Evolutionary conservation across 257 asterid genomes (phyloP).

Genomic region (Galeopsis tetrahit): DNA sequence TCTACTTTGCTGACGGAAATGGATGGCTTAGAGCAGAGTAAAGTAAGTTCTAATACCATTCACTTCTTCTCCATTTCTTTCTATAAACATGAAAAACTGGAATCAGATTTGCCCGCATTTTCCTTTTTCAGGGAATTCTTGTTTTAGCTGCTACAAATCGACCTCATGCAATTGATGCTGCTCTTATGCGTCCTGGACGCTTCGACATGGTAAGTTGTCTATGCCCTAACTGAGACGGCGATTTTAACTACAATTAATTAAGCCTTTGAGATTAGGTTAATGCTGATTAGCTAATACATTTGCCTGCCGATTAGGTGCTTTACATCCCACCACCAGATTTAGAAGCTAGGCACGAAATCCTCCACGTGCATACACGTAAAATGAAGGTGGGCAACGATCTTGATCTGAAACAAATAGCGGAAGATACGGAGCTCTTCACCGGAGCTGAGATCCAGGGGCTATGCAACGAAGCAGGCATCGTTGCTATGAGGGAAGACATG

Average conservation of each 20-base stretch:
- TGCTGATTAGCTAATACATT: background rate
- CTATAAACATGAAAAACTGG: constrained; percentile 7
- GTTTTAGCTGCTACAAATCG: constrained; percentile 98
- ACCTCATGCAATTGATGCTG: constrained; percentile 87
- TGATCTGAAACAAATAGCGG: constrained; percentile 69
- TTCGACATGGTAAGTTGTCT: constrained; percentile 72
- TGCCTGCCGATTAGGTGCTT: constrained; percentile 59
- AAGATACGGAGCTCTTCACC: constrained; percentile 70
- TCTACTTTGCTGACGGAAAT: constrained; percentile 94
- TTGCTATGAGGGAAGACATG: constrained; percentile 87
- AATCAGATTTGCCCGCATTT: background rate
- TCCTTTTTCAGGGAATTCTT: constrained; percentile 78
- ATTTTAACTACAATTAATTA: too few species aligned
- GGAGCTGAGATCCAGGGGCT: constrained; percentile 93
- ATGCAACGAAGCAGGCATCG: constrained; percentile 88
- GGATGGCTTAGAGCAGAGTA: constrained; percentile 97
- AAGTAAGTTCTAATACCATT: constrained; percentile 47
- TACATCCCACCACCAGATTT: constrained; percentile 92
- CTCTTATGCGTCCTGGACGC: constrained; percentile 97
- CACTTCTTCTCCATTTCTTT: constrained; percentile 16
- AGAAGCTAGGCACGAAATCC: constrained; percentile 79
- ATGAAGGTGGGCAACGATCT: constrained; percentile 66
- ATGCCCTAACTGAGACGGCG: constrained; percentile 23
- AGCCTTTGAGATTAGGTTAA: too few species aligned
- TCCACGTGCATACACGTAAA: constrained; percentile 73